phyloP scores from a whole-genome alignment of 306 rosid genomes.

The Inga laurina region DNA sequence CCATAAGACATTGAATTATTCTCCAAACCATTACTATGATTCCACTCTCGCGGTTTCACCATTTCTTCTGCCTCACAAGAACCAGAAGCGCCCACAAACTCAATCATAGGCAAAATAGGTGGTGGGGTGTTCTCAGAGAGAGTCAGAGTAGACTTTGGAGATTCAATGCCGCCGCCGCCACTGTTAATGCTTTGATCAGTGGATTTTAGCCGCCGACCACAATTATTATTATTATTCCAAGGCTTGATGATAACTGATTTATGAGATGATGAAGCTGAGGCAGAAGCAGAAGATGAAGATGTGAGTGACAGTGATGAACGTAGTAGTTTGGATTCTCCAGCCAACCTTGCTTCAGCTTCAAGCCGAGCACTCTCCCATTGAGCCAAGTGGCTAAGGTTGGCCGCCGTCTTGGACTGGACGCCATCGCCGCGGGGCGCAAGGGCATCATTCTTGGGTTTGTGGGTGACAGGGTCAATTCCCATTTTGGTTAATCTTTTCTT shows the following conservation, averaged over 20 bases:
- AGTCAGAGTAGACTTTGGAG: constrained; percentile 71
- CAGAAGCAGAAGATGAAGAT: constrained; percentile 26
- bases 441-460: constrained; percentile 82
- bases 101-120: constrained; percentile 43
- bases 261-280: constrained; percentile 37
- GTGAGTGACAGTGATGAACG: constrained; percentile 36
- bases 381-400: constrained; percentile 93
- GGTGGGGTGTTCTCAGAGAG: constrained; percentile 46
- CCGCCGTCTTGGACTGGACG: constrained; percentile 58
- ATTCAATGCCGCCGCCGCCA: constrained; percentile 35
- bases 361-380: constrained; percentile 99
- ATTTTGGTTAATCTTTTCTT: constrained; percentile 82
- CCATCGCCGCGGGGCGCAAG: constrained; percentile 48
- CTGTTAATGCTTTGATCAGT: constrained; percentile 6
- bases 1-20: constrained; percentile 50
- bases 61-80: constrained; percentile 41
- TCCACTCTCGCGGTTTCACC: constrained; percentile 61
- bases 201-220: constrained; percentile 41
- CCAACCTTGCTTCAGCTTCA: constrained; percentile 93
- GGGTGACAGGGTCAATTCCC: constrained; percentile 93
- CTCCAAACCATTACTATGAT: constrained; percentile 42
- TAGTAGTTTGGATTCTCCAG: constrained; percentile 76
- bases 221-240: constrained; percentile 13
- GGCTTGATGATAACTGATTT: constrained; percentile 28
- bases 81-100: constrained; percentile 60